Evolutionary conservation across 2,329 filamentous ascomycete species (phyloP), one percentile per base, ranked within the genome.

Genomic region (Scedosporium minutisporum): DNA sequence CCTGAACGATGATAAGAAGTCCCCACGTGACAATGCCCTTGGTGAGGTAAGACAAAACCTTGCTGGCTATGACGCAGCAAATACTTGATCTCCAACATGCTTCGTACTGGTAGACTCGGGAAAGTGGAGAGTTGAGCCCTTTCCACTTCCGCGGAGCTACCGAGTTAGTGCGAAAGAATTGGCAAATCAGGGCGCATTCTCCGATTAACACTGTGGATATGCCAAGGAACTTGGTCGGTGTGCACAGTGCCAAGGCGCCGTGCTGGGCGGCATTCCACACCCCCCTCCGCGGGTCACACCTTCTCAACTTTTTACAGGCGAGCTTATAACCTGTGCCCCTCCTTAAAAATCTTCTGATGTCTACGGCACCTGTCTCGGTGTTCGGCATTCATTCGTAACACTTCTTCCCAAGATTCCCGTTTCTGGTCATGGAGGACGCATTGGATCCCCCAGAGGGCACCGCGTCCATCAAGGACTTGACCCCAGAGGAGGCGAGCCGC

Each of bases 401-500:
- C 38, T 42, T 44, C 38, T n/a, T 42, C 33, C 18, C 51, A 23
- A 55, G 12, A 55, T 55, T 55, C 57, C 57, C 57, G 23, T 44
- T 18, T 48, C 25, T 38, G 60, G 23, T 33, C 16, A 65, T 65
- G 64, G 65, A 64, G 23, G 65, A 65, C 23, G 62, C 63, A 18
- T 46, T 60, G n/a, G 18, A 74, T 64, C 73, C 76, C 60, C 74
- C 76, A 60, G 76, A 80, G 61, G 76, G 76, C 65, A 74, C 76
- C 68, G 73, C 77, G 65, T 73, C 77, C 60, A 72, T 85, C 65
- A 80, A 85, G 70, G 80, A 84, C 69, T 76, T 86, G 70, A 86
- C 83, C 57, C 81, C 84, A 9, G 85, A 87, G 71, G 85, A 88
- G 73, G 85, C 84, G 66, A 87, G 78, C 70, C 83, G 84, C 68